Percentiles rank a stretch among this genome's conserved stretches.
Evolutionary conservation across 768 basidiomycete species (phyloP).

Genomic region (Calvatia gigantea): DNA sequence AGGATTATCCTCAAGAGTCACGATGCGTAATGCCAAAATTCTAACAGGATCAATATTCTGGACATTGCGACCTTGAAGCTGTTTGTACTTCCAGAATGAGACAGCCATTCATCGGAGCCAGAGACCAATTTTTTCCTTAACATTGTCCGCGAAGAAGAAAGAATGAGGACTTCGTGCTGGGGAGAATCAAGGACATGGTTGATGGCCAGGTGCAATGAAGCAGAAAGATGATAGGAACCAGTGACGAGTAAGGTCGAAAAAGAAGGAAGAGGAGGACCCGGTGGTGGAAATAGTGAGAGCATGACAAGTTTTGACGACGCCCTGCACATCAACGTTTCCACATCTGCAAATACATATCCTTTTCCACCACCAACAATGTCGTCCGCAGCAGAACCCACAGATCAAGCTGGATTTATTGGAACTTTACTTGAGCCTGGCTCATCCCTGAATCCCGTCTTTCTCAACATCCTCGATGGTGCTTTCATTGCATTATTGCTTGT

Average conservation of each 20-base stretch:
- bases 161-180: conserved; percentile 37
- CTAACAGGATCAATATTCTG: conserved; percentile 55
- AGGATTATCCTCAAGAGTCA: conserved; percentile 14
- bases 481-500: conserved; percentile 58
- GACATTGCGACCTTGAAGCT: conserved; percentile 32
- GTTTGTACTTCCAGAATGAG: conserved; percentile 39
- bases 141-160: conserved; percentile 49
- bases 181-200: conserved; percentile 38
- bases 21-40: conserved; percentile 3
- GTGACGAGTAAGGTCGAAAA: conserved; percentile 60
- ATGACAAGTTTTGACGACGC: no score
- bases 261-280: conserved; percentile 44
- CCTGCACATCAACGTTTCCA: conserved; percentile 3
- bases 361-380: neutral
- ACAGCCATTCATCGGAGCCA: conserved; percentile 53
- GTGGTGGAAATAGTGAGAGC: conserved; percentile 30
- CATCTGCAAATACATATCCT: conserved; percentile 7
- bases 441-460: conserved; percentile 67
- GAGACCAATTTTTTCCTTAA: conserved; percentile 36
- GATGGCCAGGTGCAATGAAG: conserved; percentile 64
- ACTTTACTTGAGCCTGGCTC: conserved; percentile 72
- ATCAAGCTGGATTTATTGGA: conserved; percentile 38
- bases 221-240: conserved; percentile 62
- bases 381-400: conserved; percentile 4
- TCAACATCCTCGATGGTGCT: conserved; percentile 58